Percentiles rank a stretch among this genome's conserved stretches.
phyloP scores from a whole-genome alignment of 805 yeast species.

The Teunomyces atbi region DNA sequence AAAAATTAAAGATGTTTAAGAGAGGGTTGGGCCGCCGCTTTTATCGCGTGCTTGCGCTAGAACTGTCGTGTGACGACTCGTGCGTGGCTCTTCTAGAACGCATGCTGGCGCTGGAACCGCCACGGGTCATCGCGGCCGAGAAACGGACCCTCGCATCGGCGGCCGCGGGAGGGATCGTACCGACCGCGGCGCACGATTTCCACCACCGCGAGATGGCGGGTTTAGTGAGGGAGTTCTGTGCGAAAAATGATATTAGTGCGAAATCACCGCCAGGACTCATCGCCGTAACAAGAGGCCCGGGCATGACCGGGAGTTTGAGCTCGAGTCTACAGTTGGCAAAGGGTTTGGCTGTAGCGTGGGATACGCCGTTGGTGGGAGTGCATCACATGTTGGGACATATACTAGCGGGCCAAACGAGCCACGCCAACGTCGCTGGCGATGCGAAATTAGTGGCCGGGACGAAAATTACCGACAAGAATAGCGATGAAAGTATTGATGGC shows the following conservation, averaged over 20 bases:
- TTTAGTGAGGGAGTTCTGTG: slow-evolving; percentile 47
- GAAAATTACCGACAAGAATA: neutral
- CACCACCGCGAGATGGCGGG: slow-evolving; percentile 62
- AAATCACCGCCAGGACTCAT: slow-evolving; percentile 61
- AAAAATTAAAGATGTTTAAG: no score
- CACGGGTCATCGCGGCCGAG: slow-evolving; percentile 54
- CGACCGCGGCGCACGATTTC: slow-evolving; percentile 77
- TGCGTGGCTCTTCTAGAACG: slow-evolving; percentile 79
- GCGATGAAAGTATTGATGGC: neutral
- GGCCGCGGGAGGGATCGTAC: slow-evolving; percentile 79
- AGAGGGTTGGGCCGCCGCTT: slow-evolving; percentile 15
- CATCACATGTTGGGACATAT: slow-evolving; percentile 97
- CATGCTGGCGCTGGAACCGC: slow-evolving; percentile 29
- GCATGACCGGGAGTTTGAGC: slow-evolving; percentile 86
- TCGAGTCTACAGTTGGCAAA: slow-evolving; percentile 83
- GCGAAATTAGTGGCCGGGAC: neutral
- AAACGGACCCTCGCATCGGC: slow-evolving; percentile 68
- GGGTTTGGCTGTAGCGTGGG: slow-evolving; percentile 79
- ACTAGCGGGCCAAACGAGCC: slow-evolving; percentile 20
- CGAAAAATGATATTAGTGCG: slow-evolving; percentile 27
- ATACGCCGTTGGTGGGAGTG: slow-evolving; percentile 78
- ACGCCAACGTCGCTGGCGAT: neutral
- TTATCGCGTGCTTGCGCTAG: slow-evolving; percentile 79
- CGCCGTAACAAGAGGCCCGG: slow-evolving; percentile 94
- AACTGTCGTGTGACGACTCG: slow-evolving; percentile 93